A percentile compares a stretch with the other conserved stretches of the same genome.
These are phyloP conservation scores for Volvox africanus DNA, from an alignment of 139 green algal genomes.

Conservation along the genomic window DNA sequence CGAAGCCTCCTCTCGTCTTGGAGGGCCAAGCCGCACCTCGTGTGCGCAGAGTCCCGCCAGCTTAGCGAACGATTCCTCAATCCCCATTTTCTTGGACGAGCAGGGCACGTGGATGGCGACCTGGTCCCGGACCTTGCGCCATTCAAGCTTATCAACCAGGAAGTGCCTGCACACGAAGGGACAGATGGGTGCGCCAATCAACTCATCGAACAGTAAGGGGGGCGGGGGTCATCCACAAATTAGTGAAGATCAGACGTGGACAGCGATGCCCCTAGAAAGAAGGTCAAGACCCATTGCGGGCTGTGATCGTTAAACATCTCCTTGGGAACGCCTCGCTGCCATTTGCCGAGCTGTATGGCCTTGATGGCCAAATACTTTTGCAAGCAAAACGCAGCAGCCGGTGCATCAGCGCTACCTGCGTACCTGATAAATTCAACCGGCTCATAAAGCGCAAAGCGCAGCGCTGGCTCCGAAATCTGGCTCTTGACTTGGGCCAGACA, in stretches of 20 bases:
- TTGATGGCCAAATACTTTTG: too few relatives aligned
- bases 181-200: neutral
- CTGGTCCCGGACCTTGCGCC: slow-evolving; percentile 83
- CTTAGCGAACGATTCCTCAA: slow-evolving; percentile 90
- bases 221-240: too few relatives aligned
- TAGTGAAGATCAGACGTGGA: too few relatives aligned
- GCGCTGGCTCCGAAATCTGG: slow-evolving; percentile 74
- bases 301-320: too few relatives aligned
- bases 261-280: too few relatives aligned
- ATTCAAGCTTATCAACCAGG: slow-evolving; percentile 96
- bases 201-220: neutral
- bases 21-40: slow-evolving; percentile 70
- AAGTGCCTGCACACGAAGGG: slow-evolving; percentile 70
- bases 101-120: slow-evolving; percentile 97
- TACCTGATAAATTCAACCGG: slow-evolving; percentile 94
- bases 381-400: too few relatives aligned
- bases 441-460: slow-evolving; percentile 94
- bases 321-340: too few relatives aligned
- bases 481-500: slow-evolving; percentile 92
- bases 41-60: slow-evolving; percentile 88
- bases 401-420: neutral
- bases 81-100: slow-evolving; percentile 98
- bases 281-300: too few relatives aligned
- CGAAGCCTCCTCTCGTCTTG: too few relatives aligned
- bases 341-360: too few relatives aligned